Evolutionary conservation across 2,329 filamentous ascomycete species (phyloP).

Genomic region (Chrysosporium queenslandicum): DNA sequence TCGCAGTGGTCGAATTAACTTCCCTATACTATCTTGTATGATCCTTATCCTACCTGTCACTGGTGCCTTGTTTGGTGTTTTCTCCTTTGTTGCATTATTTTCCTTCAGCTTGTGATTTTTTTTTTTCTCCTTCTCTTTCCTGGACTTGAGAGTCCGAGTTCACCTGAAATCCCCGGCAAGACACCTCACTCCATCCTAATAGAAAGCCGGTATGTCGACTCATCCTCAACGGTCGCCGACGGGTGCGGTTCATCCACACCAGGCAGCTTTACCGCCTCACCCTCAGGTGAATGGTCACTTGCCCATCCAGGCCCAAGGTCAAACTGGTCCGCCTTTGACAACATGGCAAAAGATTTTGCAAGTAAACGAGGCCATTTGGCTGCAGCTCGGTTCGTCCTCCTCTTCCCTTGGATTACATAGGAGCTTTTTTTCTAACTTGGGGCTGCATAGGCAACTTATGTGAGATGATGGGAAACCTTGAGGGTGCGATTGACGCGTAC

Average conservation of each 20-base stretch:
- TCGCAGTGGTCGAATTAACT: background rate
- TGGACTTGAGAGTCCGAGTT: background rate
- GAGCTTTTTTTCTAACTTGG: slow-evolving; percentile 26
- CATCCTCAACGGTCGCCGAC: slow-evolving; percentile 74
- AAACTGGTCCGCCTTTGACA: slow-evolving; percentile 47
- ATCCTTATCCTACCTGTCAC: background rate
- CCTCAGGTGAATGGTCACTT: slow-evolving; percentile 44
- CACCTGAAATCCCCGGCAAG: background rate
- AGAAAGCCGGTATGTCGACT: slow-evolving; percentile 47
- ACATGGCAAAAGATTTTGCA: slow-evolving; percentile 64
- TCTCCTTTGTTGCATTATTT: background rate
- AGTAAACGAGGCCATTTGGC: slow-evolving; percentile 82
- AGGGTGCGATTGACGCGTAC: slow-evolving; percentile 82
- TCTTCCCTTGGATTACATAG: slow-evolving; percentile 15
- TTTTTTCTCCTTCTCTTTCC: background rate
- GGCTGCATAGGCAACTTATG: slow-evolving; percentile 60
- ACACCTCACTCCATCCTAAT: background rate
- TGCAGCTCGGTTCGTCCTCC: slow-evolving; percentile 69
- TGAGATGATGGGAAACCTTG: slow-evolving; percentile 76
- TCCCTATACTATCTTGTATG: too few species aligned
- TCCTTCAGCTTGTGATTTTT: background rate
- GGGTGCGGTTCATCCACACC: slow-evolving; percentile 58
- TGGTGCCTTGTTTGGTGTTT: background rate
- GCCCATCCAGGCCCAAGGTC: slow-evolving; percentile 22
- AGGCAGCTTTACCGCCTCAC: slow-evolving; percentile 55